Percentiles rank a stretch among this genome's conserved stretches.
These are phyloP conservation scores for Prototheca wickerhamii DNA, from an alignment of 163 green algal genomes.

Conservation along the genomic window DNA sequence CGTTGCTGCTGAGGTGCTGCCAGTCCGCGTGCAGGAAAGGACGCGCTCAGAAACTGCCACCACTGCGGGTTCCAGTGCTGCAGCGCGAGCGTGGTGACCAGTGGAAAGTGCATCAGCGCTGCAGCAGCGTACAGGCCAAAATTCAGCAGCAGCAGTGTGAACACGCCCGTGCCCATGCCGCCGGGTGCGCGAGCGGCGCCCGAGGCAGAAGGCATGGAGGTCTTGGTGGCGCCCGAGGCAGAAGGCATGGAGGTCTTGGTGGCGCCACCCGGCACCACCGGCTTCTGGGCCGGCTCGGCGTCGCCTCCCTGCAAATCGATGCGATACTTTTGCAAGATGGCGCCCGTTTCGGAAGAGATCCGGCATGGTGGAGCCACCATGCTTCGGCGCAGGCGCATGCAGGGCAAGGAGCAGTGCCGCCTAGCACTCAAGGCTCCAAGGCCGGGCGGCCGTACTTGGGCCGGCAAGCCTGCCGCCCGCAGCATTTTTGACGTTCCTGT, in stretches of 20 bases:
- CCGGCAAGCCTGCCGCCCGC: too few relatives aligned
- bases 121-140: slow-evolving; percentile 45
- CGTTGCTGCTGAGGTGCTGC: slow-evolving; percentile 38
- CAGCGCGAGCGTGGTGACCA: slow-evolving; percentile 24
- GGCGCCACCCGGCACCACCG: too few relatives aligned
- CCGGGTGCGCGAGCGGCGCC: background rate
- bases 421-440: too few relatives aligned
- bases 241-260: background rate
- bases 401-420: too few relatives aligned
- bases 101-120: slow-evolving; percentile 44
- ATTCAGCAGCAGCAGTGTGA: slow-evolving; percentile 58
- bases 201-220: background rate
- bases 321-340: too few relatives aligned
- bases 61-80: slow-evolving; percentile 36
- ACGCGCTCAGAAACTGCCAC: slow-evolving; percentile 67
- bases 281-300: too few relatives aligned
- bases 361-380: too few relatives aligned
- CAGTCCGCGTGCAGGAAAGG: slow-evolving; percentile 77
- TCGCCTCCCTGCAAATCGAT: too few relatives aligned
- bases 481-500: too few relatives aligned
- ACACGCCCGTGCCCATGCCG: slow-evolving; percentile 52
- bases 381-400: too few relatives aligned
- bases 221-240: background rate
- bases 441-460: too few relatives aligned
- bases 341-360: too few relatives aligned